phyloP scores from a whole-genome alignment of 331 rosid genomes.

The Rhamnella rubrinervis region DNA sequence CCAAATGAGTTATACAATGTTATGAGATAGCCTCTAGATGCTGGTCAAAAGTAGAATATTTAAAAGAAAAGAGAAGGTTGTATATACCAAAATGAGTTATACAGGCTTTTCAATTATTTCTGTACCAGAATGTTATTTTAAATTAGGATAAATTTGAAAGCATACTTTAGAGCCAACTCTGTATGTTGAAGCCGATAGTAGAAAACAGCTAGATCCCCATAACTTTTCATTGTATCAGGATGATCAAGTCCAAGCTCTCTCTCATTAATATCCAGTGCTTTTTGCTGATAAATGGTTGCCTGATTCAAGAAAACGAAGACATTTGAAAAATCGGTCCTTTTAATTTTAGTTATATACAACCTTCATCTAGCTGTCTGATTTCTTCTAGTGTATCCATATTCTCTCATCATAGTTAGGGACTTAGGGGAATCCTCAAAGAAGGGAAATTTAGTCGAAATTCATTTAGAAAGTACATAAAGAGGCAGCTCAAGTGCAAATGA shows the following conservation, averaged over 20 bases:
- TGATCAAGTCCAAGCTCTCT: conserved; percentile 99
- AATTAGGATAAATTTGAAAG: conserved; percentile 21
- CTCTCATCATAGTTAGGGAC: too few species aligned
- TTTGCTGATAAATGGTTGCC: conserved; percentile 99
- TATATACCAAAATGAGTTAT: too few species aligned
- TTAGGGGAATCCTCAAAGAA: too few species aligned
- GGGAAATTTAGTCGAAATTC: too few species aligned
- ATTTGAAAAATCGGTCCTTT: neutral
- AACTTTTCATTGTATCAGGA: conserved; percentile 99
- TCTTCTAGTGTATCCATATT: too few species aligned
- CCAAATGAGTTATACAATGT: conserved; percentile 1
- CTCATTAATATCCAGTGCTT: conserved; percentile 93
- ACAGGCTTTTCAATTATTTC: too few species aligned
- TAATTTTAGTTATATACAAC: too few species aligned
- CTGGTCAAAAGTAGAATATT: conserved; percentile 1
- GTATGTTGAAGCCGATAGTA: conserved; percentile 98
- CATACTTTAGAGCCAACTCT: conserved; percentile 94
- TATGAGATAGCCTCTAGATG: neutral
- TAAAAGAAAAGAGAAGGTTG: neutral
- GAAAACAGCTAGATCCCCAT: conserved; percentile 98
- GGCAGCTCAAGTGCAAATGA: too few species aligned
- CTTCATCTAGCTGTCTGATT: too few species aligned
- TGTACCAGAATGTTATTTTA: neutral
- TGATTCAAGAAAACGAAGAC: conserved; percentile 29
- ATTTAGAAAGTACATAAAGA: too few species aligned